Conservation (phyloP, 169 alveolate species). For the Plasmodium gallinaceum region DNA sequence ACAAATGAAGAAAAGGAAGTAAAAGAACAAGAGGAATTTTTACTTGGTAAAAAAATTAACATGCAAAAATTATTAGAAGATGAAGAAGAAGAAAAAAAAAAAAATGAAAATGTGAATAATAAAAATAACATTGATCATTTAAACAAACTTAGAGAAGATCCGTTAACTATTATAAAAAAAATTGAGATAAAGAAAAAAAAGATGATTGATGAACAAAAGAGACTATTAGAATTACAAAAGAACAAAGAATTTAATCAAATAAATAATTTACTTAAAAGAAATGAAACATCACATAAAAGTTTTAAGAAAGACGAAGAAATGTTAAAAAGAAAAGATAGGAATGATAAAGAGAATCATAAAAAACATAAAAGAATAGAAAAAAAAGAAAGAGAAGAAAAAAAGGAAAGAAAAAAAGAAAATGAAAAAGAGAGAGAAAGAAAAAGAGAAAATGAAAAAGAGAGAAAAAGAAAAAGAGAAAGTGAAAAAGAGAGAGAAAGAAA, state of each 20-base stretch:
- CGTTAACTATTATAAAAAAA: constrained; percentile 70
- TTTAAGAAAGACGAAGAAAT: constrained; percentile 4
- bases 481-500: neutral
- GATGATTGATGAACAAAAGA: constrained; percentile 49
- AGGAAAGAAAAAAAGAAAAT: constrained; percentile 3
- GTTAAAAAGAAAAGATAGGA: neutral
- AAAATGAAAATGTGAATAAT: constrained; percentile 24
- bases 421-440: neutral
- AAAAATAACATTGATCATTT: constrained; percentile 51
- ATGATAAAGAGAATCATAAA: neutral
- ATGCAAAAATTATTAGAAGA: constrained; percentile 67
- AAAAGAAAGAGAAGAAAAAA: neutral
- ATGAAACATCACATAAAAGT: neutral
- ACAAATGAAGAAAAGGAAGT: constrained; percentile 71
- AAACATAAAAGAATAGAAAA: constrained; percentile 14
- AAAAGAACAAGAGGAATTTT: constrained; percentile 71
- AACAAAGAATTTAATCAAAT: constrained; percentile 12
- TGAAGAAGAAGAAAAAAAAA: constrained; percentile 37
- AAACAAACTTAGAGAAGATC: constrained; percentile 72
- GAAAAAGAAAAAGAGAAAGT: neutral
- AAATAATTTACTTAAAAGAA: constrained; percentile 5
- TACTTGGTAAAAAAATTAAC: constrained; percentile 69
- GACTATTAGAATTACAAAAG: constrained; percentile 44
- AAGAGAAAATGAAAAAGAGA: neutral
- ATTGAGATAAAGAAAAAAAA: constrained; percentile 53